These are phyloP conservation scores for Salix arbutifolia DNA, from an alignment of 345 rosid species.

Conservation along the genomic window DNA sequence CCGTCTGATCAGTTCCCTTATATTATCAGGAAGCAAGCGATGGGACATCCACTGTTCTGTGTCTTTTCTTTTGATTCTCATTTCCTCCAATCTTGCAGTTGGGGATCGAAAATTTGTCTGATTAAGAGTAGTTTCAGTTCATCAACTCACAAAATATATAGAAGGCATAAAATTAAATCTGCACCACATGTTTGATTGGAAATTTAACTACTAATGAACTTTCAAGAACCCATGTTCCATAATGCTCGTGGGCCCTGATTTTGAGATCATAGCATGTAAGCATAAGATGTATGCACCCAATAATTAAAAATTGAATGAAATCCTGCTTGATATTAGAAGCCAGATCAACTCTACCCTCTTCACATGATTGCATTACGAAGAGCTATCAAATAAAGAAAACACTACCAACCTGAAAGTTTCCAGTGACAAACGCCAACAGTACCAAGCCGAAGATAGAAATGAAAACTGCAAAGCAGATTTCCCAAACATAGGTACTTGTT, in stretches of 20 bases:
- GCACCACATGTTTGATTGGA: background rate
- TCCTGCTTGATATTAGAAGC: background rate
- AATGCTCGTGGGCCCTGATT: background rate
- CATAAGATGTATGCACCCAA: background rate
- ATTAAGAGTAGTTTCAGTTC: background rate
- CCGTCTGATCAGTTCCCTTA: constrained; percentile 61
- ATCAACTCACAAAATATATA: background rate
- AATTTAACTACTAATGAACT: background rate
- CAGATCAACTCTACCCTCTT: background rate
- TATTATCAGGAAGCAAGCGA: constrained; percentile 57
- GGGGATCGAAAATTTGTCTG: constrained; percentile 30
- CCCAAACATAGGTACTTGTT: constrained; percentile 68
- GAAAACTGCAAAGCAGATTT: constrained; percentile 60
- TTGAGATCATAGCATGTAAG: background rate
- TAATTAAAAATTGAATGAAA: background rate
- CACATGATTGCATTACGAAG: background rate
- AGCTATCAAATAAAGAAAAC: background rate
- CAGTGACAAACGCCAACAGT: constrained; percentile 62
- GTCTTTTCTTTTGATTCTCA: constrained; percentile 81
- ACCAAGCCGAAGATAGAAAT: constrained; percentile 69
- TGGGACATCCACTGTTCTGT: constrained; percentile 93
- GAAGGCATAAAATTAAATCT: background rate
- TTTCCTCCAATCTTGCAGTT: constrained; percentile 63
- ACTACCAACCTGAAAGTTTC: constrained; percentile 78
- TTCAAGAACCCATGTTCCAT: background rate